Evolutionary conservation across 345 rosid species (phyloP).

Genomic region (Rubroshorea leprosula): DNA sequence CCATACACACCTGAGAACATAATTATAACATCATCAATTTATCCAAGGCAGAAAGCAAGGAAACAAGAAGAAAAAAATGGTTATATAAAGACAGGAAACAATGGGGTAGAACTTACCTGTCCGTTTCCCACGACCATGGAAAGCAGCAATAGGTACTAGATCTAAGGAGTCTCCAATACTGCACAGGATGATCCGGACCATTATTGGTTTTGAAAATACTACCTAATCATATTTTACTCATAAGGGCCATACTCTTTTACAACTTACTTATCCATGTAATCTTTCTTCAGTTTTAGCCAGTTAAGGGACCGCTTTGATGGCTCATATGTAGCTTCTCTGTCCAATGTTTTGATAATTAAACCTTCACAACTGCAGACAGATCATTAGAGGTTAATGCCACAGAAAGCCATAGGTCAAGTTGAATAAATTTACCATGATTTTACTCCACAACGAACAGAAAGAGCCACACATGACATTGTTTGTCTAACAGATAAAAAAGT

Average conservation of each 20-base stretch:
- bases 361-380: slow-evolving; percentile 79
- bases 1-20: slow-evolving; percentile 70
- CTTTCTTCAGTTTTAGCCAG: slow-evolving; percentile 96
- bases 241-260: slow-evolving; percentile 5
- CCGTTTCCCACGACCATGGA: slow-evolving; percentile 96
- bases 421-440: too few species aligned
- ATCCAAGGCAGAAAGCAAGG: not conserved
- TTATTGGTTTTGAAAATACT: slow-evolving; percentile 14
- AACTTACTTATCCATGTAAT: slow-evolving; percentile 78
- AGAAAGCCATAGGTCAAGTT: too few species aligned
- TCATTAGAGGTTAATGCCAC: too few species aligned
- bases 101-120: slow-evolving; percentile 41
- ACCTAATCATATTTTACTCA: not conserved
- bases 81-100: too few species aligned
- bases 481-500: too few species aligned
- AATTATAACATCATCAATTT: slow-evolving; percentile 14
- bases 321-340: slow-evolving; percentile 92
- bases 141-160: slow-evolving; percentile 95
- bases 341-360: slow-evolving; percentile 82
- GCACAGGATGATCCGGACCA: slow-evolving; percentile 23
- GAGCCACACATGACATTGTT: too few species aligned
- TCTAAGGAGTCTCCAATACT: slow-evolving; percentile 90
- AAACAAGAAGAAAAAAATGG: not conserved
- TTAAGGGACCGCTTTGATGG: slow-evolving; percentile 88
- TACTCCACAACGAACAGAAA: too few species aligned